A percentile compares a stretch with the other conserved stretches of the same genome.
phyloP scores from a whole-genome alignment of 768 basidiomycete species.

The Boletus rufocinnamomeus region DNA sequence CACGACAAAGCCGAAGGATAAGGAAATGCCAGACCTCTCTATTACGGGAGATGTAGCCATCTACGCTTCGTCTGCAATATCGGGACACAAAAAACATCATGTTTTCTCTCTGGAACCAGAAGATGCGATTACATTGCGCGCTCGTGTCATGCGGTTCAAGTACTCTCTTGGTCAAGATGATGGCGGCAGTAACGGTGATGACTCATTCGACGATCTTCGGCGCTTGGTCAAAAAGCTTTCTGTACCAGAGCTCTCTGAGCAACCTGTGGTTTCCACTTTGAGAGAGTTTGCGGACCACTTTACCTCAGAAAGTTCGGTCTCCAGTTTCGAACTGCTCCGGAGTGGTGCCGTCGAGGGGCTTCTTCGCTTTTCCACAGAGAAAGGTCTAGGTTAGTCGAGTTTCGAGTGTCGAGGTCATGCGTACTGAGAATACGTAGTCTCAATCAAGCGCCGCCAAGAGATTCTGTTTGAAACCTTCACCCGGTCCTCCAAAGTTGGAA shows the following conservation, averaged over 20 bases:
- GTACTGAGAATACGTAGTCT: constrained; percentile 47
- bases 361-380: constrained; percentile 78
- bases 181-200: constrained; percentile 54
- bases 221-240: constrained; percentile 67
- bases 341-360: constrained; percentile 91
- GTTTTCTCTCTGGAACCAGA: constrained; percentile 76
- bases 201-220: constrained; percentile 63
- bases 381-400: constrained; percentile 36
- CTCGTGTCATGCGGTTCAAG: constrained; percentile 85
- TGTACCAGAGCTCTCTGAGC: constrained; percentile 55
- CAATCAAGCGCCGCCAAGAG: constrained; percentile 65
- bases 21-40: constrained; percentile 36
- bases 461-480: constrained; percentile 80
- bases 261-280: constrained; percentile 60
- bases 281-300: constrained; percentile 82
- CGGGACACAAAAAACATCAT: constrained; percentile 69
- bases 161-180: constrained; percentile 63
- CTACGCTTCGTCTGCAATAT: constrained; percentile 48
- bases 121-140: constrained; percentile 91
- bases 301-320: constrained; percentile 74
- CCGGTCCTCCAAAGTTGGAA: constrained; percentile 48
- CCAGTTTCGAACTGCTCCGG: constrained; percentile 93
- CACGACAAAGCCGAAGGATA: constrained; percentile 53
- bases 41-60: constrained; percentile 39
- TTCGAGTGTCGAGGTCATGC: background rate